Percentiles rank a stretch among this genome's conserved stretches.
Evolutionary conservation across 768 basidiomycete species (phyloP).

Genomic region (Rossbeevera mucosa): DNA sequence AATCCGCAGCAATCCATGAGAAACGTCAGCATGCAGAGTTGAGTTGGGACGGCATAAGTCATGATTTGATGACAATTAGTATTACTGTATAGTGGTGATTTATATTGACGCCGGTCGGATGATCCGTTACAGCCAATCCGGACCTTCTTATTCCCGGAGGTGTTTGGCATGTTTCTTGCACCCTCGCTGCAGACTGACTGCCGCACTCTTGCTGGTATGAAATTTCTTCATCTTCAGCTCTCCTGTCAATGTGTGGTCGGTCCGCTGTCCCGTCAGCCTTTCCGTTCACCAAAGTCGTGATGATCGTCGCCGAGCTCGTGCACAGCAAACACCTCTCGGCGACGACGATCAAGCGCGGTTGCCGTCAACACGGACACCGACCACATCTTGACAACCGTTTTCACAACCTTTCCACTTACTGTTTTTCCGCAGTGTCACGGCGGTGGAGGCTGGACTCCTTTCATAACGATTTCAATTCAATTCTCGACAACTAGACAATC

Average conservation of each 20-base stretch:
- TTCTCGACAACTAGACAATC: slow-evolving; percentile 18
- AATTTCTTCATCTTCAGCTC: slow-evolving; percentile 14
- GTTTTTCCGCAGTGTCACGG: slow-evolving; percentile 18
- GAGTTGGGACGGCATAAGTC: not conserved
- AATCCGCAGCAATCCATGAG: slow-evolving; percentile 14
- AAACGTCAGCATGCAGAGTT: not conserved
- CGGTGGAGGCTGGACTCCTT: slow-evolving; percentile 23
- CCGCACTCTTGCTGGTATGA: slow-evolving; percentile 19
- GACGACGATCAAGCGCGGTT: slow-evolving; percentile 34
- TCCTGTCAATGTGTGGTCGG: slow-evolving; percentile 11
- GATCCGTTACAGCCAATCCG: slow-evolving; percentile 29
- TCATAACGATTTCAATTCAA: slow-evolving; percentile 21
- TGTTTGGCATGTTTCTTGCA: not conserved
- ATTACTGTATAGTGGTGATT: not conserved
- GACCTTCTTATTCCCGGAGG: slow-evolving; percentile 5
- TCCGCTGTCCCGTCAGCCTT: slow-evolving; percentile 10
- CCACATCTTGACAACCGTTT: slow-evolving; percentile 27
- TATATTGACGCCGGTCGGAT: slow-evolving; percentile 21
- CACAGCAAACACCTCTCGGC: slow-evolving; percentile 30
- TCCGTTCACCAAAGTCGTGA: slow-evolving; percentile 7
- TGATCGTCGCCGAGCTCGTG: slow-evolving; percentile 29
- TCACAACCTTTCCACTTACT: slow-evolving; percentile 18
- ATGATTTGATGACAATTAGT: not conserved
- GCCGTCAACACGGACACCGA: slow-evolving; percentile 22
- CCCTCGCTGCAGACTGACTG: slow-evolving; percentile 11